These are phyloP conservation scores for Wickerhamomyces chaumierensis DNA, from an alignment of 805 yeast genomes.

Conservation along the genomic window DNA sequence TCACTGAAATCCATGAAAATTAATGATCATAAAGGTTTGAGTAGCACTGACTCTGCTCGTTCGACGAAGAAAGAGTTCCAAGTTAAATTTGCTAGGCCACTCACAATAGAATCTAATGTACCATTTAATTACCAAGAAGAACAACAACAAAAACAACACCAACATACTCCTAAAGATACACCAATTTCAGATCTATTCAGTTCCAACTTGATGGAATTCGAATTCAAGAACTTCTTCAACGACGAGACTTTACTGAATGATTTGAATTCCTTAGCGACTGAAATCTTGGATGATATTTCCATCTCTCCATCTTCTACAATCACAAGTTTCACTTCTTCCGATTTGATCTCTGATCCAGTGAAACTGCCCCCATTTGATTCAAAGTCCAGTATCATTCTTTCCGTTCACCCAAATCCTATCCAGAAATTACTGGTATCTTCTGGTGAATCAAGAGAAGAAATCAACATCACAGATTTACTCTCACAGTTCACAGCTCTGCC, in stretches of 20 bases:
- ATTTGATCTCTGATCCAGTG: no score
- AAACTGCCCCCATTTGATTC: no score
- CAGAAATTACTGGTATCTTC: no score
- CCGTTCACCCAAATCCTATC: no score
- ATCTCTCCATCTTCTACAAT: background rate
- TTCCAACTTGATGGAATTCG: background rate
- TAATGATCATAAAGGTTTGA: background rate
- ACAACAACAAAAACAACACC: no score
- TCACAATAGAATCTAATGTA: background rate
- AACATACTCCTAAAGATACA: no score
- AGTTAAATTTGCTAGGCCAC: background rate
- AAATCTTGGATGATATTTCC: background rate
- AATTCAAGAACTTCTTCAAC: background rate
- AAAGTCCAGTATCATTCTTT: no score
- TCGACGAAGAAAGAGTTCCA: background rate
- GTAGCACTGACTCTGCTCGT: no score
- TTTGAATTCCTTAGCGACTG: background rate
- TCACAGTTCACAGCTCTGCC: background rate
- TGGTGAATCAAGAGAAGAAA: no score
- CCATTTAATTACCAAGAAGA: background rate
- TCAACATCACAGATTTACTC: background rate
- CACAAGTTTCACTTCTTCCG: background rate
- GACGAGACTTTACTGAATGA: background rate
- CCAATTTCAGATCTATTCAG: background rate
- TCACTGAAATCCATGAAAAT: background rate